Evolutionary conservation across 2,329 filamentous ascomycete species (phyloP), one percentile per base, ranked within the genome.

Genomic region (Blastomyces percursus): DNA sequence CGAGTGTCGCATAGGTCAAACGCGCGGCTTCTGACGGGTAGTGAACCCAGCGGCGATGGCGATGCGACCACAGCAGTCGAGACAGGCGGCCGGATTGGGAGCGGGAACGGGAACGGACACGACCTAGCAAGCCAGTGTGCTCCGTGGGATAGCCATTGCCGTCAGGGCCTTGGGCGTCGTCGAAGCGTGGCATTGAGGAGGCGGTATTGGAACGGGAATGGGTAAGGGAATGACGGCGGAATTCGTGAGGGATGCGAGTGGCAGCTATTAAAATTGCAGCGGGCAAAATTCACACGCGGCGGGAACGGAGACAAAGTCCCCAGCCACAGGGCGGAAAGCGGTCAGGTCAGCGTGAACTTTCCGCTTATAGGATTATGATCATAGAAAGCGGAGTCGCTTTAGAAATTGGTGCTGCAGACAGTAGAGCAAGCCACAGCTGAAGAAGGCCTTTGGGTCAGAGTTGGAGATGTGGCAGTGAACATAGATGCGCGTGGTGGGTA

Each of bases 1-100:
- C 69, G n/a, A 81, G 70, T 2, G 78, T 77, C 61, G 73, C 67
- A 73, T 75, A 79, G 9, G 76, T 77, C 63, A 78, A 69, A 66
- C 75, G 74, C 52, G 71, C 68, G 21, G 74, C 71, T 9, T 74
- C 68, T 27, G 69, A 68, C 21, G 79, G 78, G 70, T 74, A 76
- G 62, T 71, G 70, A 44, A 77, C 71, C 71, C 75, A 78, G 54
- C 68, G 65, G 6, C 71, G 71, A 38, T 68, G 63, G 64, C 76
- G 74, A 60, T 73, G 70, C 54, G 72, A 74, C 38, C 63, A 63
- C 52, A 64, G 55, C 50, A 44, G 60, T 42, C 42, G 35, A 52
- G 44, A 48, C 48, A 50, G 50, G 44, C 30, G 54, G 54, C 54
- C 40, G 44, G 44, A 8, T n/a, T n/a, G 44, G 16, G 16, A n/a